Base-by-base conservation (phyloP, 75 land plant genomes). In the Pinus albicaulis region DNA sequence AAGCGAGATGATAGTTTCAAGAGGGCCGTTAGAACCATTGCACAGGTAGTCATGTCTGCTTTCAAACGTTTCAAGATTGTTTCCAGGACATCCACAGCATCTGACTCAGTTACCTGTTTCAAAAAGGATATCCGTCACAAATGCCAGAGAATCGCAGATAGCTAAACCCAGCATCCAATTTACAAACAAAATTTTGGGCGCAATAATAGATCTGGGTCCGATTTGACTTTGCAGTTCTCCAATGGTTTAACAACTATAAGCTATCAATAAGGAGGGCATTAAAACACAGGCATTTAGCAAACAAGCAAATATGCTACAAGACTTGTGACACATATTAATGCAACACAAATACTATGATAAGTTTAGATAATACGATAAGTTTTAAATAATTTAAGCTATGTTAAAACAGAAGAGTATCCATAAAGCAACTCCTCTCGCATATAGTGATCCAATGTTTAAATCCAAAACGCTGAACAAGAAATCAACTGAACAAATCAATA, bases 1-100 rank as follows among this genome's bases (percentile, higher is more conserved):
- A 91, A 95, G 65, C 99, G 98, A 62, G 92, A 89, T 19, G 99
- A 95, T 14, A 98, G 89, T 89, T 98, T 98, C 60, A 98, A 82
- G 65, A 98, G 76, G 71, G 99, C 90, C 71, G 88, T 80, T 65
- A 98, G 79, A 60, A 92, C 76, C 87, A 98, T 90, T n/a, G 99
- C 92, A 44, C 77, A 77, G n/a, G 96, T 91, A 16, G 82, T 86
- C 25, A 90, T 77, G 83, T 91, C 88, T 17, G 85, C 74, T 61
- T 83, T 72, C 68, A 78, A 80, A 48, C 85, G 86, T 74, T 84
- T 91, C 68, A 98, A 77, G 5, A 92, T 80, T 78, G n/a, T 76
- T 74, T 98, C 98, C 24, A 95, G 72, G 55, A 89, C 83, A 82
- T 98, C 99, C 59, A 95, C 92, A 60, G 88, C 94, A 87, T 98